phyloP scores from a whole-genome alignment of 257 asterid genomes.

The Petunia secreta region DNA sequence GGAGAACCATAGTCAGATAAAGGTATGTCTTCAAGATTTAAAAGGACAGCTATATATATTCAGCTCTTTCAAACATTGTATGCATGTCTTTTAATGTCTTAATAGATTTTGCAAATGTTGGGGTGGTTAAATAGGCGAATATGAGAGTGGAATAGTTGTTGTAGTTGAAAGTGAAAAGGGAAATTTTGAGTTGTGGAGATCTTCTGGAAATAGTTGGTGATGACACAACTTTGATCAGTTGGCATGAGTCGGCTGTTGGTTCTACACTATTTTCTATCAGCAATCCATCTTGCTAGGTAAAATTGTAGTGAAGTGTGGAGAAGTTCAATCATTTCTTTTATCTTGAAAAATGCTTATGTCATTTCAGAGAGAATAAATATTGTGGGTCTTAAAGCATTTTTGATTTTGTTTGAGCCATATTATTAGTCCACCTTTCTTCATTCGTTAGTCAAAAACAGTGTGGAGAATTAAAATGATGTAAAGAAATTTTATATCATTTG shows the following conservation, averaged over 20 bases:
- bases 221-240: background rate
- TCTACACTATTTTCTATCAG: slow-evolving; percentile 8
- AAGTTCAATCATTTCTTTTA: background rate
- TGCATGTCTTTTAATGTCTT: no score
- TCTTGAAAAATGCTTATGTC: background rate
- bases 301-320: background rate
- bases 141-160: no score
- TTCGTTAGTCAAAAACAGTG: background rate
- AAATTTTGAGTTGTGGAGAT: background rate
- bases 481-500: background rate
- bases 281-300: background rate
- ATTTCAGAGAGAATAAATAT: background rate
- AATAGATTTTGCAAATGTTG: no score
- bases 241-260: background rate
- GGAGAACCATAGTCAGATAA: background rate
- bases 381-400: background rate
- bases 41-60: background rate
- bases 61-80: no score
- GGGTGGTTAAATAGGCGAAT: no score
- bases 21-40: background rate
- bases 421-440: background rate
- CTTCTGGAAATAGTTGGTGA: background rate
- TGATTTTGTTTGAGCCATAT: background rate
- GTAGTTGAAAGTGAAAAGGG: no score
- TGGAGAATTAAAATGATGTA: background rate